Evolutionary conservation across 768 basidiomycete species (phyloP).

Genomic region (Astraeus odoratus): DNA sequence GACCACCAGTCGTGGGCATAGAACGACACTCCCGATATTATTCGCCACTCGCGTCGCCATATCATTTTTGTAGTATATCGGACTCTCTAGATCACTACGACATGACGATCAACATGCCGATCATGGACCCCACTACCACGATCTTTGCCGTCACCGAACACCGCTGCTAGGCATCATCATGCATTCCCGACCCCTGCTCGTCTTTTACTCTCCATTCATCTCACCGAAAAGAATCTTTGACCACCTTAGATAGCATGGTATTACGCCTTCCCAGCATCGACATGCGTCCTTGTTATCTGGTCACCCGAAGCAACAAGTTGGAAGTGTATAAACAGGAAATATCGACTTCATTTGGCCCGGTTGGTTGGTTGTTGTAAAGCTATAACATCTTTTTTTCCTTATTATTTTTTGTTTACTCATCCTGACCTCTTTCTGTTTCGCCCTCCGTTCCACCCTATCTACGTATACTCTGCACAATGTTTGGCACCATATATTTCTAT

Average conservation of each 20-base stretch:
- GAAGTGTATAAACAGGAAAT: not conserved
- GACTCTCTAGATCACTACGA: not conserved
- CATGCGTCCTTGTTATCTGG: not conserved
- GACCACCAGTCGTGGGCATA: too few species aligned
- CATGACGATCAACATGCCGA: not conserved
- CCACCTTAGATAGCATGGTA: not conserved
- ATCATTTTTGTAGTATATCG: constrained; percentile 9
- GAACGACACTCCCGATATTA: constrained; percentile 2
- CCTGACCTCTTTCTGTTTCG: not conserved
- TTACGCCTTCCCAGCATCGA: not conserved
- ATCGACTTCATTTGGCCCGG: too few species aligned
- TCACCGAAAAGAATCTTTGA: not conserved
- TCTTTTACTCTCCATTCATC: not conserved
- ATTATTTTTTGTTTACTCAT: not conserved
- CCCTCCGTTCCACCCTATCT: not conserved
- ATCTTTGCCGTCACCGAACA: too few species aligned
- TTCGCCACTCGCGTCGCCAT: constrained; percentile 6
- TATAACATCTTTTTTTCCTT: not conserved
- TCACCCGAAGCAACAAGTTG: not conserved
- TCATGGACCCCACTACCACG: not conserved
- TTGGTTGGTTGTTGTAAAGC: not conserved
- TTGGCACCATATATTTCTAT: too few species aligned
- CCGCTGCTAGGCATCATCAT: not conserved
- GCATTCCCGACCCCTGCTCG: not conserved
- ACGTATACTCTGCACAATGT: too few species aligned